These are phyloP conservation scores for Zygotorulaspora chibaensis DNA, from an alignment of 805 yeast species.

Conservation along the genomic window DNA sequence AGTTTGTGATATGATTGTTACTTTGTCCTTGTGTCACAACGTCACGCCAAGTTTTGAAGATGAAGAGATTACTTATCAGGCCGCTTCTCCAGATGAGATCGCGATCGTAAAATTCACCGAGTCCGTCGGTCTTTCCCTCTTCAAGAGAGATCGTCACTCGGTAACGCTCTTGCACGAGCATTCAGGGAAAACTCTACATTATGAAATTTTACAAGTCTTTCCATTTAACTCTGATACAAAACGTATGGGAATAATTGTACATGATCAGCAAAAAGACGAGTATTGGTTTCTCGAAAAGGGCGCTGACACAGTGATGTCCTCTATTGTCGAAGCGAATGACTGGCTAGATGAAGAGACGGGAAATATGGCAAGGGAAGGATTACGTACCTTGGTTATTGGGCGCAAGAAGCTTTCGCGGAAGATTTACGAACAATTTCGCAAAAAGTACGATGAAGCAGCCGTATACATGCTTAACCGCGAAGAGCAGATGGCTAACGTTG, in stretches of 20 bases:
- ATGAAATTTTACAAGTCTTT: slow-evolving; percentile 73
- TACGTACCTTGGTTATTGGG: slow-evolving; percentile 92
- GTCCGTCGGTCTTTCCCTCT: slow-evolving; percentile 72
- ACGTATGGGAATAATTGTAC: slow-evolving; percentile 88
- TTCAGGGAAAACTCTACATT: slow-evolving; percentile 48
- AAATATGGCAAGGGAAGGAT: slow-evolving; percentile 97
- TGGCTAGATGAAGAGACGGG: slow-evolving; percentile 98
- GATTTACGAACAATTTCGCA: slow-evolving; percentile 57
- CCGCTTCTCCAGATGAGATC: slow-evolving; percentile 97
- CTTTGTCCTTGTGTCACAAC: slow-evolving; percentile 92
- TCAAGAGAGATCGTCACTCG: slow-evolving; percentile 75
- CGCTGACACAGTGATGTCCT: slow-evolving; percentile 91
- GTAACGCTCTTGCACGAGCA: slow-evolving; percentile 63
- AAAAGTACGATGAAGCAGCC: slow-evolving; percentile 66
- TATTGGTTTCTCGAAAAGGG: slow-evolving; percentile 88
- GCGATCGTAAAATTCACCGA: slow-evolving; percentile 95
- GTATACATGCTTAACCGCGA: slow-evolving; percentile 80
- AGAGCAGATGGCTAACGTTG: slow-evolving; percentile 59
- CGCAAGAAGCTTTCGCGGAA: slow-evolving; percentile 60
- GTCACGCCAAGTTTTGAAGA: slow-evolving; percentile 91
- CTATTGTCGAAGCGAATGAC: slow-evolving; percentile 77
- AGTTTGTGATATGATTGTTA: slow-evolving; percentile 74
- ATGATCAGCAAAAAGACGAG: slow-evolving; percentile 59
- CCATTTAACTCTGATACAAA: slow-evolving; percentile 96
- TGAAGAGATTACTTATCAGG: slow-evolving; percentile 78